phyloP scores from a whole-genome alignment of 2,329 filamentous ascomycete species.

The Aspergillus sp. region DNA sequence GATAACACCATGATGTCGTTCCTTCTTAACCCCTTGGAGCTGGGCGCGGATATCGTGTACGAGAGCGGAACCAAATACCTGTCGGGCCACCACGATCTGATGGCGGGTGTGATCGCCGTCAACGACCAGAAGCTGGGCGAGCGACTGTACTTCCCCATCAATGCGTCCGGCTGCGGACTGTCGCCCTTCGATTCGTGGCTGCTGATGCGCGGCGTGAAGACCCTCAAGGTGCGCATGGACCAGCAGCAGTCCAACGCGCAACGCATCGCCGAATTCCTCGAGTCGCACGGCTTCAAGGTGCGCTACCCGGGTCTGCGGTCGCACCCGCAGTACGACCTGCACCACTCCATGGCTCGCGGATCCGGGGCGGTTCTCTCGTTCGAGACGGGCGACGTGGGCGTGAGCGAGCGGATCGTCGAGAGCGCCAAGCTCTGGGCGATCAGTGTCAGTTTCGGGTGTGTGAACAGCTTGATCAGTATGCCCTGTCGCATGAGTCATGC shows the following conservation, averaged over 20 bases:
- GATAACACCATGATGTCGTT: conserved; percentile 99
- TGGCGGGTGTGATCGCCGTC: conserved; percentile 94
- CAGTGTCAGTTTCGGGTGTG: conserved; percentile 95
- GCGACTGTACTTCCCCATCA: conserved; percentile 94
- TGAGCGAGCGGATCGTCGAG: conserved; percentile 93
- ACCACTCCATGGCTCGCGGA: conserved; percentile 92
- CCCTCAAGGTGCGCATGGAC: conserved; percentile 95
- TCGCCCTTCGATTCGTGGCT: conserved; percentile 96
- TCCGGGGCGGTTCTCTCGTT: conserved; percentile 94
- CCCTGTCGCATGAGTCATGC: conserved; percentile 99
- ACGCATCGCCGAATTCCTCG: conserved; percentile 87
- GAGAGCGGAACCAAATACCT: conserved; percentile 98
- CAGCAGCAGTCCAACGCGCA: conserved; percentile 94
- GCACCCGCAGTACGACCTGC: conserved; percentile 93
- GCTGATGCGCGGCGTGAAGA: conserved; percentile 93
- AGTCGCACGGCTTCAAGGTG: conserved; percentile 87
- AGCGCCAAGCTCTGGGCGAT: conserved; percentile 90
- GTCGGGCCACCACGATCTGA: conserved; percentile 96
- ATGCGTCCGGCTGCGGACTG: conserved; percentile 89
- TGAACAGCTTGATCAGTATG: conserved; percentile 99
- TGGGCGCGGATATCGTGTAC: conserved; percentile 94
- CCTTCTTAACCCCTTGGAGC: conserved; percentile 86
- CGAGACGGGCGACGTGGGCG: conserved; percentile 80
- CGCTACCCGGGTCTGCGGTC: conserved; percentile 92
- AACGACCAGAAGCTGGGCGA: conserved; percentile 81